Conservation (phyloP, 108 stramenopile genomes). For the Skeletonema grethae region DNA sequence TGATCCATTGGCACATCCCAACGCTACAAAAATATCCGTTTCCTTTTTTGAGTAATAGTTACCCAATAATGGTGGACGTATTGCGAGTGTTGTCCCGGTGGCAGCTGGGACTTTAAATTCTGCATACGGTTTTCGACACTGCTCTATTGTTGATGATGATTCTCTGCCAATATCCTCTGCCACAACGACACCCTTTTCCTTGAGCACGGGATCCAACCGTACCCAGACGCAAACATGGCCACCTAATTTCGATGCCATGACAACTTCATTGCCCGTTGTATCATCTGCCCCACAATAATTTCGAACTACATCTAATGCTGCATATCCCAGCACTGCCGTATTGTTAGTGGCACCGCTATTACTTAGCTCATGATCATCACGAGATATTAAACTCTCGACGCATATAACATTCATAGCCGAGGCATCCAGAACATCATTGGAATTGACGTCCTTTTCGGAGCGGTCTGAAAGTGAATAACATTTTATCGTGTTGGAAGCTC, state of each 20-base stretch:
- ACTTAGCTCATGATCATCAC: background rate
- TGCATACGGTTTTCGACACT: constrained; percentile 16
- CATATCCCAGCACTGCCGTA: constrained; percentile 26
- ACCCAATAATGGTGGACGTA: constrained; percentile 42
- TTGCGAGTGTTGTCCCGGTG: constrained; percentile 48
- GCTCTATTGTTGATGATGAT: background rate
- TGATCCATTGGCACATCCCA: constrained; percentile 47
- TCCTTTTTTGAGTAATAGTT: constrained; percentile 34
- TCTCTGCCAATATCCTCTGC: background rate
- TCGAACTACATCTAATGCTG: constrained; percentile 32
- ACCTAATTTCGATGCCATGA: constrained; percentile 37
- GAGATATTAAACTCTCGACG: constrained; percentile 29
- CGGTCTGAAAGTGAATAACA: constrained; percentile 39
- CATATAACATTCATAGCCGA: constrained; percentile 23
- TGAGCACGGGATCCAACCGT: constrained; percentile 17
- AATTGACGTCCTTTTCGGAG: constrained; percentile 18
- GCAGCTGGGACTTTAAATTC: constrained; percentile 32
- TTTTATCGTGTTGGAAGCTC: constrained; percentile 33
- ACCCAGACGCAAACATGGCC: constrained; percentile 40
- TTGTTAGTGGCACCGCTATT: background rate
- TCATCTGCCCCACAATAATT: constrained; percentile 36
- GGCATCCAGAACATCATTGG: constrained; percentile 33
- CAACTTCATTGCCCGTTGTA: constrained; percentile 35
- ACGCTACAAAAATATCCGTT: constrained; percentile 29
- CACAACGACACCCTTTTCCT: constrained; percentile 12